Conservation (phyloP, 495 filamentous ascomycete genomes). For the Penicillium canescens region DNA sequence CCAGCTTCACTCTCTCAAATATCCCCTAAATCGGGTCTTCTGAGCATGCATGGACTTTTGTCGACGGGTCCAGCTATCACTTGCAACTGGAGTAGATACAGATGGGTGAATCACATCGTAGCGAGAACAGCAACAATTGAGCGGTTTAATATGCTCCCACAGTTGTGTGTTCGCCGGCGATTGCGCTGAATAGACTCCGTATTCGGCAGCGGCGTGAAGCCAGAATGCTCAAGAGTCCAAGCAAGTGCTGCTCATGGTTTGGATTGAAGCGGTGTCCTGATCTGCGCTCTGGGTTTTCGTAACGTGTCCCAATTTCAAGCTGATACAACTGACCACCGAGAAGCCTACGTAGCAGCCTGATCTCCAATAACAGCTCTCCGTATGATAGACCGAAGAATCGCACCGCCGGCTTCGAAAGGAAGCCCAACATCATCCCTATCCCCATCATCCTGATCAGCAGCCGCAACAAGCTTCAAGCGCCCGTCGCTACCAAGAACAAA, state of each 20-base stretch:
- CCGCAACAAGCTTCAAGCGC: conserved; percentile 51
- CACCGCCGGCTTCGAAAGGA: conserved; percentile 26
- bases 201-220: too few relatives aligned
- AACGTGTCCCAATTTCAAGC: not conserved
- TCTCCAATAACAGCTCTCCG: conserved; percentile 27
- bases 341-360: conserved; percentile 20
- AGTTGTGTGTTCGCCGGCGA: too few relatives aligned
- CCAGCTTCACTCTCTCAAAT: too few relatives aligned
- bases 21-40: too few relatives aligned
- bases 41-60: too few relatives aligned
- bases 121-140: too few relatives aligned
- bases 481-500: conserved; percentile 56
- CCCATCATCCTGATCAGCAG: conserved; percentile 22
- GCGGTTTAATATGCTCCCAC: too few relatives aligned
- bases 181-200: too few relatives aligned
- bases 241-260: not conserved
- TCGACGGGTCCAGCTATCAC: too few relatives aligned
- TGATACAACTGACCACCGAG: not conserved
- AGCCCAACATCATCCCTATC: conserved; percentile 12
- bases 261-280: too few relatives aligned
- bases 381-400: conserved; percentile 29
- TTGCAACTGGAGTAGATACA: too few relatives aligned
- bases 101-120: too few relatives aligned
- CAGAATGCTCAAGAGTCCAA: not conserved
- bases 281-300: not conserved